Conservation (phyloP, 2,329 filamentous ascomycete species). For the Hypoxylon sp. region DNA sequence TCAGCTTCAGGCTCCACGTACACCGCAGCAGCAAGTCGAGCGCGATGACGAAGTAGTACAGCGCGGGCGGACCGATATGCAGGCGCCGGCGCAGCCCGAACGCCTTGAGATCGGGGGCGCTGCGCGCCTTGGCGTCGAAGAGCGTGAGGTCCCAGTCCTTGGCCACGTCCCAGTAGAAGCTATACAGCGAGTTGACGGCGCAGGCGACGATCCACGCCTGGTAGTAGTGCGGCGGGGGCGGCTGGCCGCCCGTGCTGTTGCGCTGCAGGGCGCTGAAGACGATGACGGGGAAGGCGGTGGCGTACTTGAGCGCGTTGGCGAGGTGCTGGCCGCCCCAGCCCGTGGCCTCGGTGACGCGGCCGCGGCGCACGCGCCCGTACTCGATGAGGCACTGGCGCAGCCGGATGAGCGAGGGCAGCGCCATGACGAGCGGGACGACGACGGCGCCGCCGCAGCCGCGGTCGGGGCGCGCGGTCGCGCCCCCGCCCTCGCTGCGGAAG, state of each 20-base stretch:
- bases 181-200: slow-evolving; percentile 87
- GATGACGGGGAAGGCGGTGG: slow-evolving; percentile 93
- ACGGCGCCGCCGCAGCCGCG: slow-evolving; percentile 83
- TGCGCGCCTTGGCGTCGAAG: slow-evolving; percentile 72
- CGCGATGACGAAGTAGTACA: slow-evolving; percentile 86
- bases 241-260: slow-evolving; percentile 60
- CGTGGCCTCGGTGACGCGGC: slow-evolving; percentile 65
- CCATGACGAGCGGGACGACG: slow-evolving; percentile 86
- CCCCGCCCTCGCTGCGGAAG: slow-evolving; percentile 71
- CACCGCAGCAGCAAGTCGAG: slow-evolving; percentile 86
- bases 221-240: slow-evolving; percentile 63
- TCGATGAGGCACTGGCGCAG: slow-evolving; percentile 93
- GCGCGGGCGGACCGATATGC: slow-evolving; percentile 75
- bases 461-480: slow-evolving; percentile 84
- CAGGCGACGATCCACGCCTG: slow-evolving; percentile 78
- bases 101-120: slow-evolving; percentile 71
- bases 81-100: slow-evolving; percentile 82
- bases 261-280: slow-evolving; percentile 81
- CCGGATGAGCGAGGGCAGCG: slow-evolving; percentile 85
- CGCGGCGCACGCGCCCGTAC: slow-evolving; percentile 76
- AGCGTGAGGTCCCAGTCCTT: slow-evolving; percentile 97
- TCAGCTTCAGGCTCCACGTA: slow-evolving; percentile 92
- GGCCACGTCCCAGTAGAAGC: slow-evolving; percentile 98
- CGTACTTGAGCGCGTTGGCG: slow-evolving; percentile 94
- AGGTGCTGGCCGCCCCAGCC: slow-evolving; percentile 89